These are phyloP conservation scores for Rhynchosporium graminicola DNA, from an alignment of 2,329 filamentous ascomycete genomes.

Conservation along the genomic window DNA sequence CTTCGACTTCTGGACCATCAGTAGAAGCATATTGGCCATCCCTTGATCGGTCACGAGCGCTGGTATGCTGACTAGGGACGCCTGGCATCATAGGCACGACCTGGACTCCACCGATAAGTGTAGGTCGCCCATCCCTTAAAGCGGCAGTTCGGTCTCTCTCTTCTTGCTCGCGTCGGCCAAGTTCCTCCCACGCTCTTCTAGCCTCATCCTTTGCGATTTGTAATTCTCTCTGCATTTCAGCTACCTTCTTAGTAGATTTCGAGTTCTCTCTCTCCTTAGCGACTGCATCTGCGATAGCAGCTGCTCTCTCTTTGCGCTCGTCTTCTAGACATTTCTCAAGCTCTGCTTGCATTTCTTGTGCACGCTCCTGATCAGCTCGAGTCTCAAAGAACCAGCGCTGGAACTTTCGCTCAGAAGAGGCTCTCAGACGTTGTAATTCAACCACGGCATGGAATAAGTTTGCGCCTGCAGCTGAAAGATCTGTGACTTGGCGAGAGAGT, in stretches of 20 bases:
- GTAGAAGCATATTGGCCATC: constrained; percentile 46
- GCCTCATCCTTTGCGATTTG: constrained; percentile 96
- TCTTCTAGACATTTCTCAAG: constrained; percentile 74
- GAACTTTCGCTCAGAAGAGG: constrained; percentile 95
- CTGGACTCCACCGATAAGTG: constrained; percentile 87
- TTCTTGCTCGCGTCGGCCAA: constrained; percentile 89
- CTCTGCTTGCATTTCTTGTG: constrained; percentile 78
- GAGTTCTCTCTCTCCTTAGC: constrained; percentile 68
- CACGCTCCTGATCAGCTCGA: constrained; percentile 80
- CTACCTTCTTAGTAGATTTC: constrained; percentile 74
- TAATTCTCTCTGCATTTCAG: constrained; percentile 89
- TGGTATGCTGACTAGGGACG: constrained; percentile 56
- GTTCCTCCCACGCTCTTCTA: constrained; percentile 92
- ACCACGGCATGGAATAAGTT: constrained; percentile 98
- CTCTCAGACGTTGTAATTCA: constrained; percentile 87
- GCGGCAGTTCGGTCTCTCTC: constrained; percentile 84
- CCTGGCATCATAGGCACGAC: constrained; percentile 90
- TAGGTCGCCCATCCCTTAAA: constrained; percentile 85
- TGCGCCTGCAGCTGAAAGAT: constrained; percentile 93
- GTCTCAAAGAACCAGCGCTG: constrained; percentile 99
- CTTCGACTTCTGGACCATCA: constrained; percentile 30
- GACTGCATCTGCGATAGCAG: constrained; percentile 66
- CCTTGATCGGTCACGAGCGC: constrained; percentile 44
- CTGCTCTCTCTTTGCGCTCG: constrained; percentile 69
- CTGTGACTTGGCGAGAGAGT: constrained; percentile 89